Base-by-base conservation (phyloP, 768 basidiomycete species). In the Boletus subcaerulescens region DNA sequence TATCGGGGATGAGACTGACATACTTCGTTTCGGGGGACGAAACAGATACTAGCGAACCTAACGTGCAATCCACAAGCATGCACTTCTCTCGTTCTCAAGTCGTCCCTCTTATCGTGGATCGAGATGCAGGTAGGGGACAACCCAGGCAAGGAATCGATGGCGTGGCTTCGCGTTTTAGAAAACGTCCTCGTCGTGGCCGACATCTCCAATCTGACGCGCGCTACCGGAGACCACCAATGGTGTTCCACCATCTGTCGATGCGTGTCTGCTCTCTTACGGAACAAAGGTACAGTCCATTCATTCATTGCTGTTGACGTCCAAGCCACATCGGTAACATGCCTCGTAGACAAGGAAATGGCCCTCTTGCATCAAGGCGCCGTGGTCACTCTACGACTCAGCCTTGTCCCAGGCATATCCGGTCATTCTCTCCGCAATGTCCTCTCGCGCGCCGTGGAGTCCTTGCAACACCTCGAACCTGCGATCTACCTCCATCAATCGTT, bases 101-200 rank as follows among this genome's bases (percentile, higher is more conserved):
- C 86, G 0, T 80, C 82, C 1, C 74, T 95, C 9, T 72, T 96
- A 3, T 71, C 85, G 0, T 98, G 94, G 94, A 83, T 95, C 24
- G 85, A 89, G 65, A 83, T 89, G 72, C 89, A 91, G 61, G 63
- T 90, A 10, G 43, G 46, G 35, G 51, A 57, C 13, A 51, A 24
- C 3, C 22, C 42, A 1, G 55, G 60, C n/a, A 71, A 68, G 0
- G 80, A 84, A 56, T 71, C 72, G 10, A 62, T 85, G 13, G 81
- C 80, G 5, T 91, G 87, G 86, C 71, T 81, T 29, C 83, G 79
- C 48, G 81, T 88, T 42, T 60, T 89, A 3, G 84, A 85, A 55
- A 89, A 89, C 58, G 73, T 89, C 44, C 57, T 86, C 35, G 67
- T 79, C 22, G 67, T 82, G 1, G 74, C 74, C 2, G 79, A 88